A percentile compares a stretch with the other conserved stretches of the same genome.
These are phyloP conservation scores for Phlebopus sp. DNA, from an alignment of 1,284 basidiomycete species.

Conservation along the genomic window DNA sequence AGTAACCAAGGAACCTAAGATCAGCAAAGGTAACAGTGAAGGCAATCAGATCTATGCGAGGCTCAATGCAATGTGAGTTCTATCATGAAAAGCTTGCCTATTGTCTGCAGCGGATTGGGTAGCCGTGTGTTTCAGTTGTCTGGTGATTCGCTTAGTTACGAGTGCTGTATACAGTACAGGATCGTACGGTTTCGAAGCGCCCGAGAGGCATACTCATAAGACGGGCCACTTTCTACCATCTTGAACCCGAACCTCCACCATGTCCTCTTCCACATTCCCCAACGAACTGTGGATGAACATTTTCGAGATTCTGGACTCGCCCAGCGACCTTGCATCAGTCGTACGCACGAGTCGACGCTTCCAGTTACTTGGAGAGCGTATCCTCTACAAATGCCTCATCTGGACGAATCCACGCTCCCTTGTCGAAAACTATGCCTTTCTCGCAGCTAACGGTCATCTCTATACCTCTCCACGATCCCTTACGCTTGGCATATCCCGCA, in stretches of 20 bases:
- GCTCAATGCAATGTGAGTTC: no score
- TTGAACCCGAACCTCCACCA: not conserved
- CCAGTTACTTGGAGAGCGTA: constrained; percentile 28
- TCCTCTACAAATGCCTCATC: constrained; percentile 37
- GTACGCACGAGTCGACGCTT: constrained; percentile 33
- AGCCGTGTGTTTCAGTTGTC: no score
- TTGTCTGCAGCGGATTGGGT: no score
- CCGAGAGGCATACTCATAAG: no score
- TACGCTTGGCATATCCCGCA: constrained; percentile 28
- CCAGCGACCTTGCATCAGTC: constrained; percentile 33
- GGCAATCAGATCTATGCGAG: no score
- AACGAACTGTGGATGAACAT: constrained; percentile 29
- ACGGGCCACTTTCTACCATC: no score
- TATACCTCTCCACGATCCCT: constrained; percentile 18
- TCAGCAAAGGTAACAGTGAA: no score
- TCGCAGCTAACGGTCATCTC: constrained; percentile 9
- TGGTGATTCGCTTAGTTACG: no score
- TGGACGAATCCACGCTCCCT: constrained; percentile 34
- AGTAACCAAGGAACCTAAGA: no score
- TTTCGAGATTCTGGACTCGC: constrained; percentile 27
- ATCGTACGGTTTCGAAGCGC: no score
- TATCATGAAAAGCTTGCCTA: no score
- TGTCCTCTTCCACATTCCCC: constrained; percentile 14
- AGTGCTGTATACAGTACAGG: no score
- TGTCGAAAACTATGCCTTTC: constrained; percentile 16